Evolutionary conservation across 2,329 filamentous ascomycete genomes (phyloP).

Genomic region (Aspergillus neotritici): DNA sequence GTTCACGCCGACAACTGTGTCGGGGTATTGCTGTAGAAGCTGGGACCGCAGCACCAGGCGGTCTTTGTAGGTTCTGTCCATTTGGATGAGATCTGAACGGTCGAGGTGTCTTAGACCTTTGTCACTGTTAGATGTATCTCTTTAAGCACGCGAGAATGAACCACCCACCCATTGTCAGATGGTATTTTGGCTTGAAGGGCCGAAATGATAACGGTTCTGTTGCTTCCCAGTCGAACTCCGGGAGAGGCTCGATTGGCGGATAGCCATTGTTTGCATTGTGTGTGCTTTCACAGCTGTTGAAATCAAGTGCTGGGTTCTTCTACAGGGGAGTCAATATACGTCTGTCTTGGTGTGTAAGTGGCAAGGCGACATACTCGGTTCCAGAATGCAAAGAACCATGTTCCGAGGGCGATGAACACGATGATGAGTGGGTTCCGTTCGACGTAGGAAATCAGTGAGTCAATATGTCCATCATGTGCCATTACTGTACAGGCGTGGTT

Average conservation of each 20-base stretch:
- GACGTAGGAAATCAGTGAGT: not conserved
- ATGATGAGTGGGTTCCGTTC: slow-evolving; percentile 3
- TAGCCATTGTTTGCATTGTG: slow-evolving; percentile 10
- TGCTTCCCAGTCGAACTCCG: slow-evolving; percentile 47
- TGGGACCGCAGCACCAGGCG: slow-evolving; percentile 47
- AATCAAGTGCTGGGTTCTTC: not conserved
- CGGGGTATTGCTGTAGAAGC: slow-evolving; percentile 42
- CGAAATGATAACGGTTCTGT: slow-evolving; percentile 50
- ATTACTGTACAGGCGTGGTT: too few relatives aligned
- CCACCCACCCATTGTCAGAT: slow-evolving; percentile 57
- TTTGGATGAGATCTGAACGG: slow-evolving; percentile 51
- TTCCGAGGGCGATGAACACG: slow-evolving; percentile 1
- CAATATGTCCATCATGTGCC: not conserved
- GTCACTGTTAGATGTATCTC: slow-evolving; percentile 3
- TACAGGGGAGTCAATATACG: not conserved
- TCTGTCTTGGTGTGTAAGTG: not conserved
- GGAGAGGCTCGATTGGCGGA: slow-evolving; percentile 37
- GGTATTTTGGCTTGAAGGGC: slow-evolving; percentile 57
- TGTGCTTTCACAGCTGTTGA: not conserved
- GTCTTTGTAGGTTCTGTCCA: slow-evolving; percentile 55
- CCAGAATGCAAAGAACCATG: slow-evolving; percentile 9
- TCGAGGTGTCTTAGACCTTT: slow-evolving; percentile 50
- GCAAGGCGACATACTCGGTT: slow-evolving; percentile 7
- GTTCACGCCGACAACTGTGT: slow-evolving; percentile 37
- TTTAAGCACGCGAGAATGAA: not conserved